A percentile compares a stretch with the other conserved stretches of the same genome.
Conservation (phyloP, 495 filamentous ascomycete species). For the Aspergillus baeticus region DNA sequence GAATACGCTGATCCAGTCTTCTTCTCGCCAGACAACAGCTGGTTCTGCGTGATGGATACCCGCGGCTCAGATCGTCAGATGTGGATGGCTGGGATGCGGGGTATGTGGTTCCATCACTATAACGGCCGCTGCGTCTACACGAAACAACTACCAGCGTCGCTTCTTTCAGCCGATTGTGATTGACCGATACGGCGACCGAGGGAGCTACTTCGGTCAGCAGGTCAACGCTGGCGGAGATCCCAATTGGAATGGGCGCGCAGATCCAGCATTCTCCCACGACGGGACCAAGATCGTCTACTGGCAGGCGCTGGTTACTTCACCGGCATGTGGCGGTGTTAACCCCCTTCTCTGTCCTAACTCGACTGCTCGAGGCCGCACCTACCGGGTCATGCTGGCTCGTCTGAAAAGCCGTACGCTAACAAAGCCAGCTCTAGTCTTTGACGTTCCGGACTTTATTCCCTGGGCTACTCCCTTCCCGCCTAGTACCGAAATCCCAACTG, state of each 20-base stretch:
- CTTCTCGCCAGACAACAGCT: slow-evolving; percentile 21
- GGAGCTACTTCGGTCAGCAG: slow-evolving; percentile 23
- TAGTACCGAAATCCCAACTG: not conserved
- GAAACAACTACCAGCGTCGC: slow-evolving; percentile 23
- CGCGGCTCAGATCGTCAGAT: slow-evolving; percentile 20
- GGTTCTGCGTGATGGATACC: slow-evolving; percentile 26
- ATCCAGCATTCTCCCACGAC: slow-evolving; percentile 25
- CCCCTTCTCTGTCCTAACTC: slow-evolving; percentile 19
- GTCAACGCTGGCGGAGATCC: slow-evolving; percentile 23
- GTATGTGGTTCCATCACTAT: slow-evolving; percentile 20
- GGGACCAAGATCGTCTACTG: slow-evolving; percentile 22
- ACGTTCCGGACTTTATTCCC: slow-evolving; percentile 13
- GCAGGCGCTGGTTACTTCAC: slow-evolving; percentile 16
- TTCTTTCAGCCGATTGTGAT: slow-evolving; percentile 26
- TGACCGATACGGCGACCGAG: slow-evolving; percentile 20
- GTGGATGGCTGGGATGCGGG: slow-evolving; percentile 24
- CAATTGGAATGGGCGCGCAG: slow-evolving; percentile 26
- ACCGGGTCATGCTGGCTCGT: slow-evolving; percentile 21
- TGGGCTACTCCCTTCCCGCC: slow-evolving; percentile 16
- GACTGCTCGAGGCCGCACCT: slow-evolving; percentile 16
- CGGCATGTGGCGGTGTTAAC: slow-evolving; percentile 13
- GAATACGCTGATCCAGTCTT: slow-evolving; percentile 27
- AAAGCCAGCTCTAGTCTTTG: not conserved
- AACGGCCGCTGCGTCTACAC: slow-evolving; percentile 16
- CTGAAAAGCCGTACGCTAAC: slow-evolving; percentile 8